Percentiles rank a stretch among this genome's conserved stretches.
Evolutionary conservation across 2,329 filamentous ascomycete genomes (phyloP).

Genomic region (Annulohypoxylon truncatum): DNA sequence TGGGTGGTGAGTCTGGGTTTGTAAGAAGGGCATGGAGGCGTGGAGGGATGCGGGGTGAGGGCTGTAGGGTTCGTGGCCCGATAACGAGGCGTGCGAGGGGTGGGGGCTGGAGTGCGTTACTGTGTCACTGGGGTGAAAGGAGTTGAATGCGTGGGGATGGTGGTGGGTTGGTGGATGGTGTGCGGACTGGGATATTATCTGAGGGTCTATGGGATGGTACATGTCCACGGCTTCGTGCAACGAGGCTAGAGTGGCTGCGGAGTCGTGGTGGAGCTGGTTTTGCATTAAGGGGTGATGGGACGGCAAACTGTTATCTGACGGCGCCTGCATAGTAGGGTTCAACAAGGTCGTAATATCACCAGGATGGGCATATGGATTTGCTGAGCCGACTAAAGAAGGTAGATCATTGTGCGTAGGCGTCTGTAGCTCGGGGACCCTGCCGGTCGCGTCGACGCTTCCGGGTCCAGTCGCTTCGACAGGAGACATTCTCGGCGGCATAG

Average conservation of each 20-base stretch:
- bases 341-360: conserved; percentile 61
- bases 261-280: conserved; percentile 43
- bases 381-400: conserved; percentile 47
- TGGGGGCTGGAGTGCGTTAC: conserved; percentile 34
- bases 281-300: conserved; percentile 53
- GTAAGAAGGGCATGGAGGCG: conserved; percentile 4
- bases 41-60: conserved; percentile 34
- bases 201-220: conserved; percentile 70
- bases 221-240: conserved; percentile 51
- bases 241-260: conserved; percentile 44
- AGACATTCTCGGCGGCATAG: conserved; percentile 36
- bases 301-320: conserved; percentile 44
- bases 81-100: conserved; percentile 32
- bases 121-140: conserved; percentile 51
- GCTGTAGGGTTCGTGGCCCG: conserved; percentile 40
- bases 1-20: conserved; percentile 36
- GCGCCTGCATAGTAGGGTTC: conserved; percentile 47
- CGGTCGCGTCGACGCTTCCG: conserved; percentile 39
- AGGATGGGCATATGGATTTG: conserved; percentile 60
- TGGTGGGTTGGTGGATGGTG: conserved; percentile 48
- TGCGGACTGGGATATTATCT: conserved; percentile 62
- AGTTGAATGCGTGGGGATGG: conserved; percentile 45
- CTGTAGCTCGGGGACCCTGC: conserved; percentile 44
- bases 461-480: conserved; percentile 28
- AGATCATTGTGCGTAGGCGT: conserved; percentile 42